Evolutionary conservation across 1,284 basidiomycete genomes (phyloP).

Genomic region (Grifola frondosa): DNA sequence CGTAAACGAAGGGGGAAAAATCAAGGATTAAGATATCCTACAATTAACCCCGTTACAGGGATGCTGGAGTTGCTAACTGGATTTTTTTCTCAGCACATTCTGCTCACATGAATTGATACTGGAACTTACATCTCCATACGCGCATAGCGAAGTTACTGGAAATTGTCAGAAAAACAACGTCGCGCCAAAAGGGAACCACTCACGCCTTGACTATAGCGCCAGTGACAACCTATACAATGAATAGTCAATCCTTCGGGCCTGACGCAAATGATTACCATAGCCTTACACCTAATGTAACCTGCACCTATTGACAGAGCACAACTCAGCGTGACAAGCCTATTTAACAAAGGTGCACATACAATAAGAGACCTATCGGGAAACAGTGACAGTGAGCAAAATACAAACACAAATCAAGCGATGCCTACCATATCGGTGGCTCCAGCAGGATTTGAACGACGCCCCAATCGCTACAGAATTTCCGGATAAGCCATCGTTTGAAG

Average conservation of each 20-base stretch:
- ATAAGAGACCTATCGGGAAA: conserved; percentile 43
- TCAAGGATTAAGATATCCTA: conserved; percentile 41
- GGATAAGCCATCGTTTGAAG: background rate
- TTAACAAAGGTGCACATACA: conserved; percentile 35
- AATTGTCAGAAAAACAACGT: conserved; percentile 1
- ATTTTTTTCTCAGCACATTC: conserved; percentile 7
- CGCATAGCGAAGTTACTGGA: conserved; percentile 59
- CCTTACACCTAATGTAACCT: conserved; percentile 58
- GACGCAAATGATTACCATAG: background rate
- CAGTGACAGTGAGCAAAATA: background rate
- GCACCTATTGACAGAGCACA: conserved; percentile 40
- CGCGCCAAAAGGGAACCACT: conserved; percentile 24
- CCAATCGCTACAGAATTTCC: conserved; percentile 49
- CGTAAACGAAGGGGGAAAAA: too few relatives aligned
- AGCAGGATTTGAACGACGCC: conserved; percentile 41
- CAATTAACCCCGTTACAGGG: conserved; percentile 52
- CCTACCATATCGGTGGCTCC: conserved; percentile 48
- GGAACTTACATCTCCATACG: conserved; percentile 65
- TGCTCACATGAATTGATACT: background rate
- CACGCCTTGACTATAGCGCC: conserved; percentile 65
- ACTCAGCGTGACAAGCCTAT: background rate
- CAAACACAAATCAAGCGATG: background rate
- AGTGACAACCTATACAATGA: conserved; percentile 45
- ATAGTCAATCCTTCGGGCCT: too few relatives aligned
- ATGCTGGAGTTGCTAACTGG: conserved; percentile 62